These are phyloP conservation scores for Talaromyces proteolyticus DNA, from an alignment of 495 filamentous ascomycete genomes.

Conservation along the genomic window DNA sequence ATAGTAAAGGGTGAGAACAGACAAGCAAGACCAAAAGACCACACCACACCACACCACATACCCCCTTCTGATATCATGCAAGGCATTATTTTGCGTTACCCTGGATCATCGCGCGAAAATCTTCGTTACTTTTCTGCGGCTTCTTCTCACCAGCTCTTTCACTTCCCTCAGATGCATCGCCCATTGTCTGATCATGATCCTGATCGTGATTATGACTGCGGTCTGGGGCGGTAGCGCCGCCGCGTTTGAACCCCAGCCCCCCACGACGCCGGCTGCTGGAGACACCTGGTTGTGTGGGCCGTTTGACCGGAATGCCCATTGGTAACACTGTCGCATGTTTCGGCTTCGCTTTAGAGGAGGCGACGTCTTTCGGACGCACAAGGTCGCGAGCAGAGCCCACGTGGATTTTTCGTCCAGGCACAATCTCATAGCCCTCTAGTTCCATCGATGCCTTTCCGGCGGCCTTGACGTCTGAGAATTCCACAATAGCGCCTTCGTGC, in stretches of 20 bases:
- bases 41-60: too few species aligned
- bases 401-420: constrained; percentile 54
- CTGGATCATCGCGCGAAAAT: constrained; percentile 76
- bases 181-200: constrained; percentile 22
- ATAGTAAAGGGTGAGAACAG: too few species aligned
- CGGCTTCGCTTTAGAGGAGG: constrained; percentile 31
- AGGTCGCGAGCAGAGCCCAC: constrained; percentile 62
- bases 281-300: constrained; percentile 48
- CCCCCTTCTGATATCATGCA: neutral
- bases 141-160: constrained; percentile 17
- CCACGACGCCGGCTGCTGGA: constrained; percentile 43
- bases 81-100: constrained; percentile 22
- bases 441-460: constrained; percentile 71
- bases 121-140: constrained; percentile 72
- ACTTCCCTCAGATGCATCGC: constrained; percentile 12
- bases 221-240: constrained; percentile 29
- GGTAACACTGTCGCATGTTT: constrained; percentile 46
- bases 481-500: constrained; percentile 82
- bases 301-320: constrained; percentile 45
- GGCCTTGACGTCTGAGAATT: constrained; percentile 63
- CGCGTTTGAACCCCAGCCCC: constrained; percentile 51
- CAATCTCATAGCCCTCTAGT: constrained; percentile 67
- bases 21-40: too few species aligned
- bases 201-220: constrained; percentile 25
- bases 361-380: constrained; percentile 50